These are phyloP conservation scores for Cyclostephanos invisitatus DNA, from an alignment of 108 stramenopile species.

Conservation along the genomic window DNA sequence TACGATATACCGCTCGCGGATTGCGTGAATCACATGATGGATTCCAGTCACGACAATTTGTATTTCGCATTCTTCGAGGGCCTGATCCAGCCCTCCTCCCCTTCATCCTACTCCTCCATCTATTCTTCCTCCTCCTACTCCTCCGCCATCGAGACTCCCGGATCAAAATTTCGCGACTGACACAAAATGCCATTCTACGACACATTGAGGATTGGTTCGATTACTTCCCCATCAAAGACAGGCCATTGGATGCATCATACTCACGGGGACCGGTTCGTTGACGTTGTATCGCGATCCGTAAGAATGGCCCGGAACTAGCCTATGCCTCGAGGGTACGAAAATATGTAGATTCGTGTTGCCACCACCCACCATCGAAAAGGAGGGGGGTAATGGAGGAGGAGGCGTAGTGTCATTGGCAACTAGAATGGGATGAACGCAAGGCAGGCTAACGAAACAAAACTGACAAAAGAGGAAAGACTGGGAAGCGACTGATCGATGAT, in stretches of 20 bases:
- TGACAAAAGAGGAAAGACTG: no score
- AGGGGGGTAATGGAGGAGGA: no score
- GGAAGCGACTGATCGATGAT: no score
- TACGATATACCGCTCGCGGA: slow-evolving; percentile 42
- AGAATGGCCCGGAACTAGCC: slow-evolving; percentile 72
- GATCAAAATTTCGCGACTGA: slow-evolving; percentile 3
- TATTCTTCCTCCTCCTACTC: background rate
- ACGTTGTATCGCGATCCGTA: slow-evolving; percentile 75
- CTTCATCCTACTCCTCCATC: no score
- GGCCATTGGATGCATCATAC: slow-evolving; percentile 60
- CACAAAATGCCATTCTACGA: slow-evolving; percentile 11
- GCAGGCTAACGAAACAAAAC: no score
- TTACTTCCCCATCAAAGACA: slow-evolving; percentile 43
- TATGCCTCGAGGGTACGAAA: slow-evolving; percentile 67
- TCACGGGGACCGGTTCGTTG: slow-evolving; percentile 63
- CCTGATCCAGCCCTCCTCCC: slow-evolving; percentile 23
- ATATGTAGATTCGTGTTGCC: slow-evolving; percentile 69
- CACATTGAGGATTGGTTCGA: slow-evolving; percentile 55
- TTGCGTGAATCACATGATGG: slow-evolving; percentile 54
- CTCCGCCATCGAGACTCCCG: background rate
- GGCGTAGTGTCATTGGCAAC: slow-evolving; percentile 16
- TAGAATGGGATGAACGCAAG: no score
- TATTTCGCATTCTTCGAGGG: slow-evolving; percentile 64
- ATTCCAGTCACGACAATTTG: slow-evolving; percentile 41
- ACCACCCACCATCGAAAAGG: slow-evolving; percentile 2